phyloP scores from a whole-genome alignment of 345 rosid species.

The Gossypium arboreum region DNA sequence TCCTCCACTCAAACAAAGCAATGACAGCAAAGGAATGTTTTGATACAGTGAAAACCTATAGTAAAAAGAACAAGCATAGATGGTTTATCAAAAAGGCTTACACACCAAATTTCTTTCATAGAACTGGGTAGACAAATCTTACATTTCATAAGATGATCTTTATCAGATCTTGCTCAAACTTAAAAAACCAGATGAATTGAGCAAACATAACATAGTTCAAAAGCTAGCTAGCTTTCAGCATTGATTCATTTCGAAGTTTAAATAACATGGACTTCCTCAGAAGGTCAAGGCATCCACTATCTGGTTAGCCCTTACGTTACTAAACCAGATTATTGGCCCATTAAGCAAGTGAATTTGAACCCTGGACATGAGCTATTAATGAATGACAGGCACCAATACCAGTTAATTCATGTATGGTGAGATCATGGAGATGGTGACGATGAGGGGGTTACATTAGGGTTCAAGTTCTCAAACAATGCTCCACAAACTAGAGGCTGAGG shows the following conservation, averaged over 20 bases:
- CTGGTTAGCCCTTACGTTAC: not conserved
- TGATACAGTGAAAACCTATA: too few species aligned
- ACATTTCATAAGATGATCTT: not conserved
- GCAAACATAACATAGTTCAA: too few species aligned
- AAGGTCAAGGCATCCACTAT: not conserved
- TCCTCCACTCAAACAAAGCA: too few species aligned
- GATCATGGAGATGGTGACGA: slow-evolving; percentile 29
- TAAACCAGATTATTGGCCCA: not conserved
- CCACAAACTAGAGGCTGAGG: slow-evolving; percentile 62
- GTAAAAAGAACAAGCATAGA: too few species aligned
- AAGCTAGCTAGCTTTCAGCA: too few species aligned
- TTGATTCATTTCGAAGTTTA: too few species aligned
- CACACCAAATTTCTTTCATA: not conserved
- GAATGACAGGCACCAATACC: not conserved
- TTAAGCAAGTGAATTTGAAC: not conserved
- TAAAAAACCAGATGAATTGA: too few species aligned
- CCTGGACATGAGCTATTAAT: not conserved
- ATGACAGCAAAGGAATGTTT: too few species aligned
- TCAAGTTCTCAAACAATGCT: slow-evolving; percentile 28
- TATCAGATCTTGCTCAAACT: too few species aligned
- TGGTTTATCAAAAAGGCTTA: not conserved
- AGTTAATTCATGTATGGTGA: not conserved
- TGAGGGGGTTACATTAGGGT: slow-evolving; percentile 29
- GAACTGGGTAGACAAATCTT: not conserved
- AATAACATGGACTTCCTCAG: not conserved